A percentile compares a stretch with the other conserved stretches of the same genome.
Evolutionary conservation across 176 grass and related monocot genomes (phyloP).

Genomic region (Eremochloa ophiuroides): DNA sequence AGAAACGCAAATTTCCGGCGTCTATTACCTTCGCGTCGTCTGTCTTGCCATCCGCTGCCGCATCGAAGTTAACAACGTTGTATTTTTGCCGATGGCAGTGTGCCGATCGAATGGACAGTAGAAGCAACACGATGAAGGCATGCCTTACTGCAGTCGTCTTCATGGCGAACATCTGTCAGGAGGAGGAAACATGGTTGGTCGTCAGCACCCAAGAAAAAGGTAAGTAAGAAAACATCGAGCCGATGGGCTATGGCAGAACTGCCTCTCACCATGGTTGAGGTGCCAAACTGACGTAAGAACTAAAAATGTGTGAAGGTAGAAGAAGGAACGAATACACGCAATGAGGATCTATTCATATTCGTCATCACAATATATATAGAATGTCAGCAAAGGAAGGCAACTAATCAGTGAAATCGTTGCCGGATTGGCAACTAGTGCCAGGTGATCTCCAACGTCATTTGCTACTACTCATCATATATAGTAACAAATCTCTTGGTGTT

Average conservation of each 20-base stretch:
- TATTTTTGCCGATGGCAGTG: not conserved
- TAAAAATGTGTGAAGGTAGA: too few relatives aligned
- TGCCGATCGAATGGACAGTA: not conserved
- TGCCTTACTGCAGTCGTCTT: not conserved
- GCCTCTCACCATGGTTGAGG: constrained; percentile 15
- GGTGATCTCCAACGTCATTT: too few relatives aligned
- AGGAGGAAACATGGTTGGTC: not conserved
- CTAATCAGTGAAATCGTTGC: too few relatives aligned
- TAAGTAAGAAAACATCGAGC: not conserved
- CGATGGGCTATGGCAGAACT: not conserved
- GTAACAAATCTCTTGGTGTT: too few relatives aligned
- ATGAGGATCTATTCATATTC: too few relatives aligned
- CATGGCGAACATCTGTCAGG: not conserved
- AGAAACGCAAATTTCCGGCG: not conserved
- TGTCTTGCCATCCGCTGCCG: constrained; percentile 38
- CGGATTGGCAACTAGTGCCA: too few relatives aligned
- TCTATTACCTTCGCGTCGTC: constrained; percentile 52
- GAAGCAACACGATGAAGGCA: constrained; percentile 12
- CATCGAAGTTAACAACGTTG: constrained; percentile 41
- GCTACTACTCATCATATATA: too few relatives aligned
- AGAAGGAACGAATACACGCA: too few relatives aligned
- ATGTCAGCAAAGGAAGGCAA: too few relatives aligned
- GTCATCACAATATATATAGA: too few relatives aligned
- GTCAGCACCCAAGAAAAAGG: not conserved
- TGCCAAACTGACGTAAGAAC: not conserved